Conservation (phyloP, 441 rosid species). For the Syzygium malaccense region DNA sequence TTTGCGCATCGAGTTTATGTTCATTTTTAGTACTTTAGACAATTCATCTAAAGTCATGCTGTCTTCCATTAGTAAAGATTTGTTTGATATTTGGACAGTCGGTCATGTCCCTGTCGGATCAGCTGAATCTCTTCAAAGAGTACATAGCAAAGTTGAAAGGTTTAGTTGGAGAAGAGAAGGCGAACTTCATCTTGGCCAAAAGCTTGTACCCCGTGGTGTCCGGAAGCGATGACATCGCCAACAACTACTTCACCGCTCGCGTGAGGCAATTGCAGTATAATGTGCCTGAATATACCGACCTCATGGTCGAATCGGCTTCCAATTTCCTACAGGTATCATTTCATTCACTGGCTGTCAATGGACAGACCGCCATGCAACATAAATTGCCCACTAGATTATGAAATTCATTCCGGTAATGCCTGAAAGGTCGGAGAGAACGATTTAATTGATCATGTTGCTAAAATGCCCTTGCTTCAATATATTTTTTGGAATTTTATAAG, state of each 20-base stretch:
- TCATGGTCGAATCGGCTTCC: constrained; percentile 43
- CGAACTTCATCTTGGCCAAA: constrained; percentile 28
- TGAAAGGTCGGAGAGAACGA: not conserved
- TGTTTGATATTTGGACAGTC: constrained; percentile 23
- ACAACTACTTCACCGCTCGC: constrained; percentile 36
- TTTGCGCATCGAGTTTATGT: not conserved
- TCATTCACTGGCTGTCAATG: not conserved
- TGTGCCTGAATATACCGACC: constrained; percentile 41
- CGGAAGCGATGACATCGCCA: constrained; percentile 74
- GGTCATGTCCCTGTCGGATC: constrained; percentile 49
- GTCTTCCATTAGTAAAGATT: too few relatives aligned
- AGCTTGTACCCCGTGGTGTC: constrained; percentile 37
- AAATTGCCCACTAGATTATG: not conserved
- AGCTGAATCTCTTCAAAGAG: constrained; percentile 39
- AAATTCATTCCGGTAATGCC: not conserved
- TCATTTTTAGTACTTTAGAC: not conserved
- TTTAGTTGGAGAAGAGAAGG: constrained; percentile 42
- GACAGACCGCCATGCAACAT: not conserved
- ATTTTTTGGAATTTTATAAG: not conserved
- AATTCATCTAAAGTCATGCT: not conserved
- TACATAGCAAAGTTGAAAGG: constrained; percentile 43
- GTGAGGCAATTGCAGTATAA: constrained; percentile 38
- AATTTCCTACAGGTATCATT: constrained; percentile 38
- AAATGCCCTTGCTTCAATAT: not conserved
- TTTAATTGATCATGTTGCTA: not conserved